phyloP scores from a whole-genome alignment of 176 grass and related monocot genomes.

The Avena sativa region DNA sequence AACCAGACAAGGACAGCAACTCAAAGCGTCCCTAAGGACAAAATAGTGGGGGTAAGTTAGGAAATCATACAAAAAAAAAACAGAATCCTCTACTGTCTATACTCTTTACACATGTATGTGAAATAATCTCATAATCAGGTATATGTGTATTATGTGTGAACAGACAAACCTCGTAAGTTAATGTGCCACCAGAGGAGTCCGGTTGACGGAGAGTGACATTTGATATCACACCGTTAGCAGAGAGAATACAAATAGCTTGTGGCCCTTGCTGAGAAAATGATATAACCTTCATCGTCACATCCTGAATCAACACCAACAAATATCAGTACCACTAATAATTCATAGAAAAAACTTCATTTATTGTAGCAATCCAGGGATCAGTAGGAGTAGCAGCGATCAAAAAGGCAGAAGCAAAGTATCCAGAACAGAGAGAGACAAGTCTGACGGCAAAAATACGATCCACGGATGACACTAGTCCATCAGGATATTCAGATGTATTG shows the following conservation, averaged over 20 bases:
- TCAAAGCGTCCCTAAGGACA: slow-evolving; percentile 82
- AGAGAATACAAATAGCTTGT: slow-evolving; percentile 81
- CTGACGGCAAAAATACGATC: slow-evolving; percentile 7
- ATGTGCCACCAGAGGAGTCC: slow-evolving; percentile 92
- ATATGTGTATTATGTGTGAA: neutral
- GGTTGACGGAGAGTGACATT: slow-evolving; percentile 90
- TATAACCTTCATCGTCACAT: slow-evolving; percentile 95
- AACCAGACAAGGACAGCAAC: slow-evolving; percentile 90
- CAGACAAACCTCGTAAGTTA: slow-evolving; percentile 87
- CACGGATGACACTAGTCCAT: neutral
- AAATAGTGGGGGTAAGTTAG: slow-evolving; percentile 7
- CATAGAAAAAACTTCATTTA: neutral
- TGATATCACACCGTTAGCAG: slow-evolving; percentile 88
- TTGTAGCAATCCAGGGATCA: neutral
- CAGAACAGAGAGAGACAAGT: neutral
- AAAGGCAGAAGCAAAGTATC: neutral
- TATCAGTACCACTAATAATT: slow-evolving; percentile 25
- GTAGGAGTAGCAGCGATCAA: neutral
- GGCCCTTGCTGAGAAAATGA: slow-evolving; percentile 93
- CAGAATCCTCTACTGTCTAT: neutral
- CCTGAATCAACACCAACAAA: slow-evolving; percentile 52
- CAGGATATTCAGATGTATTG: neutral
- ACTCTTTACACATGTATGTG: neutral
- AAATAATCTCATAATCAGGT: neutral
- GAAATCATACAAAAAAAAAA: neutral